Evolutionary conservation across 2,329 filamentous ascomycete genomes (phyloP).

Genomic region (Alternaria metachromatica): DNA sequence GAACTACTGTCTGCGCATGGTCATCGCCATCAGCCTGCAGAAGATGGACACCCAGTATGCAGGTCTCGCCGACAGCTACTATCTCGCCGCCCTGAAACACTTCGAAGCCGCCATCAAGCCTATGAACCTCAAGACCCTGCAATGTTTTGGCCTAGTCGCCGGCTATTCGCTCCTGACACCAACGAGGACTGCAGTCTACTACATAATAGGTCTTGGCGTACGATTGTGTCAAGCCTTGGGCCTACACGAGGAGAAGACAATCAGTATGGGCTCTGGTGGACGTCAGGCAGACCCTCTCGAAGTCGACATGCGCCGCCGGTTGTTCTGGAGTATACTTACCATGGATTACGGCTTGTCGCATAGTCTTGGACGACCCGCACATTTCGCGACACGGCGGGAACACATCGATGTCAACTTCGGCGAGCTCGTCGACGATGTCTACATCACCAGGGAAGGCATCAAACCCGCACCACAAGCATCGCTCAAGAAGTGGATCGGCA

Average conservation of each 20-base stretch:
- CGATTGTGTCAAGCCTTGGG: slow-evolving; percentile 89
- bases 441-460: slow-evolving; percentile 81
- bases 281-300: slow-evolving; percentile 72
- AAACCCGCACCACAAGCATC: slow-evolving; percentile 71
- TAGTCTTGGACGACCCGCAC: slow-evolving; percentile 84
- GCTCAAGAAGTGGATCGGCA: slow-evolving; percentile 84
- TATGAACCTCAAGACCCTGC: slow-evolving; percentile 90
- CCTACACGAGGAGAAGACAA: slow-evolving; percentile 86
- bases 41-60: slow-evolving; percentile 89
- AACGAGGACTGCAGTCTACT: slow-evolving; percentile 90
- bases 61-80: slow-evolving; percentile 94
- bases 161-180: slow-evolving; percentile 93
- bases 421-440: slow-evolving; percentile 78
- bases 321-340: slow-evolving; percentile 86
- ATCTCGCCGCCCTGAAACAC: slow-evolving; percentile 83
- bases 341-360: slow-evolving; percentile 92
- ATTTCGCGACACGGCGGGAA: slow-evolving; percentile 81
- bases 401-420: slow-evolving; percentile 88
- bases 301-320: slow-evolving; percentile 84
- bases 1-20: slow-evolving; percentile 88
- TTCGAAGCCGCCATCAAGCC: slow-evolving; percentile 82
- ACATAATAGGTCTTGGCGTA: slow-evolving; percentile 86
- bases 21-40: slow-evolving; percentile 92
- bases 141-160: slow-evolving; percentile 85
- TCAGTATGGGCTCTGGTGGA: slow-evolving; percentile 68